phyloP scores from a whole-genome alignment of 2,329 filamentous ascomycete species.

The Aschersonia sp. region DNA sequence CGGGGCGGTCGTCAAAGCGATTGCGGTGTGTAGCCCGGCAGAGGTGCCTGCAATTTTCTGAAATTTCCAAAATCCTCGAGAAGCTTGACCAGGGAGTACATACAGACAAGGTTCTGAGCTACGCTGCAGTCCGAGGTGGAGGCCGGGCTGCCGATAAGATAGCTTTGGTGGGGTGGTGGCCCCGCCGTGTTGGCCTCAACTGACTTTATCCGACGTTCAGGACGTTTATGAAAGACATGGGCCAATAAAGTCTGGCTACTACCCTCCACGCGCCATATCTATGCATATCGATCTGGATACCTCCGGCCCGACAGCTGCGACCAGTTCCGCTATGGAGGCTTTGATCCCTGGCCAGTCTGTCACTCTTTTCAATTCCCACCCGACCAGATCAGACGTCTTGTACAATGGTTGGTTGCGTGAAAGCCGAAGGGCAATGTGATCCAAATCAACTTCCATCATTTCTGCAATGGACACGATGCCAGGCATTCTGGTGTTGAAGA shows the following conservation, averaged over 20 bases:
- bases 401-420: conserved; percentile 22
- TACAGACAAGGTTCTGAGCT: neutral
- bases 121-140: neutral
- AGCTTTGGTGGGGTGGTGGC: neutral
- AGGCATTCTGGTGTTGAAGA: conserved; percentile 52
- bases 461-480: conserved; percentile 44
- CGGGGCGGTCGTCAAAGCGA: no score
- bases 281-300: conserved; percentile 42
- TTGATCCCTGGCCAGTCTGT: conserved; percentile 37
- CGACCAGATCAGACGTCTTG: conserved; percentile 34
- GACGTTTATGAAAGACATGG: no score
- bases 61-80: no score
- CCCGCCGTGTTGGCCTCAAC: no score
- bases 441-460: conserved; percentile 40
- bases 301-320: conserved; percentile 49
- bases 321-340: conserved; percentile 49
- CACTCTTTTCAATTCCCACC: conserved; percentile 42
- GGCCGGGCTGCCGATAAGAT: neutral
- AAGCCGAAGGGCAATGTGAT: conserved; percentile 40
- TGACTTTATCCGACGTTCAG: no score
- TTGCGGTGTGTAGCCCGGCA: no score
- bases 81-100: no score
- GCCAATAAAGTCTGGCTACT: neutral
- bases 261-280: conserved; percentile 28
- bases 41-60: no score